Percentiles rank a stretch among this genome's conserved stretches.
phyloP scores from a whole-genome alignment of 2,329 filamentous ascomycete genomes.

The Trichoderma arundinaceum region DNA sequence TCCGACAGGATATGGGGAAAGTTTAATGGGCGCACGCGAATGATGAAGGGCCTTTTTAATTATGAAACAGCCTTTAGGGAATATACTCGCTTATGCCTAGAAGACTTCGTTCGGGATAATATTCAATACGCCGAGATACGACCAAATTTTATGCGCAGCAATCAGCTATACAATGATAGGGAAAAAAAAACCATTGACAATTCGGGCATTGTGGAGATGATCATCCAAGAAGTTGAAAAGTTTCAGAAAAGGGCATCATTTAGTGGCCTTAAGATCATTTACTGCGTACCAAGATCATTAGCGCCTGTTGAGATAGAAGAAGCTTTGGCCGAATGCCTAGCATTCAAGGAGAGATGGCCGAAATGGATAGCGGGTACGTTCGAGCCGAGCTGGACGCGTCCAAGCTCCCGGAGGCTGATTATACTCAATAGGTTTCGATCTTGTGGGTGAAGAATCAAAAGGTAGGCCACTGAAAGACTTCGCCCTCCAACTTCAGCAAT shows the following conservation, averaged over 20 bases:
- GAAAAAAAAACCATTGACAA: no score
- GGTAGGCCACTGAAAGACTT: conserved; percentile 64
- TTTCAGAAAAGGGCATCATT: conserved; percentile 51
- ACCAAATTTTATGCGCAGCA: conserved; percentile 68
- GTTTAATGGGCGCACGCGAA: conserved; percentile 55
- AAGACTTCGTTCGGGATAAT: conserved; percentile 66
- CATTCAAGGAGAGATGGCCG: conserved; percentile 60
- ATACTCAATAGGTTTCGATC: conserved; percentile 62
- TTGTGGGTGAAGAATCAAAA: conserved; percentile 69
- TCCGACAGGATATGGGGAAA: no score
- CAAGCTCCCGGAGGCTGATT: no score
- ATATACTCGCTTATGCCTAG: conserved; percentile 65
- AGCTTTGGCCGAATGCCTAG: conserved; percentile 66
- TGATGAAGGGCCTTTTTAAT: conserved; percentile 74
- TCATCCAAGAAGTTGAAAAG: conserved; percentile 50
- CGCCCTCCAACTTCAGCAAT: conserved; percentile 55
- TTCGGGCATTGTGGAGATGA: conserved; percentile 46
- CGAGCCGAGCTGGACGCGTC: no score
- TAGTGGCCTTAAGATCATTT: conserved; percentile 71
- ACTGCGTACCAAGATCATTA: conserved; percentile 70
- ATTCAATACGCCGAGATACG: conserved; percentile 75
- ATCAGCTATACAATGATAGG: conserved; percentile 65
- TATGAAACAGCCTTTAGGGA: conserved; percentile 59
- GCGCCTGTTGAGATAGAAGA: conserved; percentile 51
- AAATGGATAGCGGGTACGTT: conserved; percentile 66